Evolutionary conservation across 306 rosid species (phyloP).

Genomic region (Ammopiptanthus mongolicus): DNA sequence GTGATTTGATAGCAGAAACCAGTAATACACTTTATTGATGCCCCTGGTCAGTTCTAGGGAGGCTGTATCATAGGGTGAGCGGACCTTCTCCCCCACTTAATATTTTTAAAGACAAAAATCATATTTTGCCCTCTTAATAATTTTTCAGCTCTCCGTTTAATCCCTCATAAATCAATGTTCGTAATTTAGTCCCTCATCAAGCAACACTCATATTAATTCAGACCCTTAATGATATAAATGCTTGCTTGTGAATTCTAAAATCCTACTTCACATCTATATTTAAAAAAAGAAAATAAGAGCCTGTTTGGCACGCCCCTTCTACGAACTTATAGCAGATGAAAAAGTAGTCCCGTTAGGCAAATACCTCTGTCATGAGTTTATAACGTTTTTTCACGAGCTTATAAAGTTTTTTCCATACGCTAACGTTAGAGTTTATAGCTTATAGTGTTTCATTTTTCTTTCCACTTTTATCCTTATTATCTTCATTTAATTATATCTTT

Average conservation of each 20-base stretch:
- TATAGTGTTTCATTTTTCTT: too few species aligned
- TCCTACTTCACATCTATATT: neutral
- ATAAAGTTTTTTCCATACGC: too few species aligned
- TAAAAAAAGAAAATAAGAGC: neutral
- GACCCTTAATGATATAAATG: neutral
- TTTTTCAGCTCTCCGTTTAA: neutral
- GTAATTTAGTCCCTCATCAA: neutral
- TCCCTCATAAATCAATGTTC: neutral
- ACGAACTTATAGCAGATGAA: too few species aligned
- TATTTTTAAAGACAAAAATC: neutral
- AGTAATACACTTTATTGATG: neutral
- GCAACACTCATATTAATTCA: neutral
- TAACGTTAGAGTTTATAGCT: too few species aligned
- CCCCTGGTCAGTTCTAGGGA: neutral
- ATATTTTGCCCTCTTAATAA: neutral
- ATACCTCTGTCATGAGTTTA: too few species aligned
- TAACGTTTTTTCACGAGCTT: too few species aligned
- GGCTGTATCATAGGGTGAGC: neutral
- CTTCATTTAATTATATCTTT: too few species aligned
- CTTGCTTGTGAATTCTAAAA: neutral
- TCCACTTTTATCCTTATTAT: too few species aligned
- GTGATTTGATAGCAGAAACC: constrained; percentile 3
- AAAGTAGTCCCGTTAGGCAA: too few species aligned
- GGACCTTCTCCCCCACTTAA: neutral
- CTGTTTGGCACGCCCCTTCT: too few species aligned